Percentiles rank a stretch among this genome's conserved stretches.
Evolutionary conservation across 148 eudicot genomes (phyloP).

Genomic region (Spergularia marina): DNA sequence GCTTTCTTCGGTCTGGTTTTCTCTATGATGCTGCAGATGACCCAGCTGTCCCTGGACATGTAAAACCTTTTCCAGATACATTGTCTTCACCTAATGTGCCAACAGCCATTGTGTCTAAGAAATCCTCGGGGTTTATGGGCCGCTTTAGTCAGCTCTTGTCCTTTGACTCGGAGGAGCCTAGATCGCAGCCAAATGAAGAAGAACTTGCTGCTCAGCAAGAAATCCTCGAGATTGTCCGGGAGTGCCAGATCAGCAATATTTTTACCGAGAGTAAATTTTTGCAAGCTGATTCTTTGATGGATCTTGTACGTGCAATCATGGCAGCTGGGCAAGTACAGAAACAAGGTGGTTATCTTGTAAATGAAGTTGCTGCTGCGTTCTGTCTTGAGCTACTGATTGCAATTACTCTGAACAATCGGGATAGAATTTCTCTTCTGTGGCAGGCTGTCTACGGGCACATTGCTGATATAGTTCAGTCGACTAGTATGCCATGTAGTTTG

Average conservation of each 20-base stretch:
- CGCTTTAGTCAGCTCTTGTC: constrained; percentile 82
- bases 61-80: constrained; percentile 42
- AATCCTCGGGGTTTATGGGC: constrained; percentile 86
- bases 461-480: constrained; percentile 59
- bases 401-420: constrained; percentile 85
- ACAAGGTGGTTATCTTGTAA: constrained; percentile 52
- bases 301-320: constrained; percentile 76
- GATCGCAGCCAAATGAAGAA: constrained; percentile 73
- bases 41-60: constrained; percentile 39
- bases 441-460: constrained; percentile 81
- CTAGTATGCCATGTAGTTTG: constrained; percentile 61
- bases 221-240: constrained; percentile 68
- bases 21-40: constrained; percentile 80
- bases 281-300: constrained; percentile 77
- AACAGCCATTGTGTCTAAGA: constrained; percentile 52
- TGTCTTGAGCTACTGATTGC: constrained; percentile 85
- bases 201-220: constrained; percentile 80
- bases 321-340: constrained; percentile 66
- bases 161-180: constrained; percentile 80
- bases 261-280: constrained; percentile 89
- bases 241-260: constrained; percentile 78
- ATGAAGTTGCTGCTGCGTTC: constrained; percentile 74
- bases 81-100: constrained; percentile 44
- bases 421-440: constrained; percentile 84
- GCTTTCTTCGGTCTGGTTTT: constrained; percentile 76